These are phyloP conservation scores for Mariannaea elegans DNA, from an alignment of 2,329 filamentous ascomycete genomes.

Conservation along the genomic window DNA sequence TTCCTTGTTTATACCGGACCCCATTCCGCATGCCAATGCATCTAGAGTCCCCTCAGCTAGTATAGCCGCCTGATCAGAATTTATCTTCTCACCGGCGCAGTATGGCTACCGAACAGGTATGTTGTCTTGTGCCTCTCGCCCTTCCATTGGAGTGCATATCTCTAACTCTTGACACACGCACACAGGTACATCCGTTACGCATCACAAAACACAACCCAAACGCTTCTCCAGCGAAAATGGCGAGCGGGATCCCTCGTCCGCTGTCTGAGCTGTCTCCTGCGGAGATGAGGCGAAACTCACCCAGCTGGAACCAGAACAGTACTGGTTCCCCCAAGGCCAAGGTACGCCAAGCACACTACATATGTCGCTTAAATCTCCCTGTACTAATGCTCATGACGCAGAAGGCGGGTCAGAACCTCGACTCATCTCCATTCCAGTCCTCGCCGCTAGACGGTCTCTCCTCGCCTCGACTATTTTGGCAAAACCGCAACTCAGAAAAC, in stretches of 20 bases:
- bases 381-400: conserved; percentile 50
- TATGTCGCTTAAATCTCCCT: conserved; percentile 16
- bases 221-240: conserved; percentile 70
- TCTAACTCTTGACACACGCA: conserved; percentile 29
- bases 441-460: conserved; percentile 75
- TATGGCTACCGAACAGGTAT: conserved; percentile 53
- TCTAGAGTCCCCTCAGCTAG: conserved; percentile 41
- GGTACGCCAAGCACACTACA: conserved; percentile 40
- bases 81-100: conserved; percentile 34
- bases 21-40: conserved; percentile 45
- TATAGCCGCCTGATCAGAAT: conserved; percentile 32
- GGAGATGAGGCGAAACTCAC: conserved; percentile 89
- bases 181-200: conserved; percentile 78
- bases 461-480: conserved; percentile 92
- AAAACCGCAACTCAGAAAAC: conserved; percentile 82
- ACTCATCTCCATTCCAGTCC: conserved; percentile 86
- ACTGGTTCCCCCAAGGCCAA: conserved; percentile 50
- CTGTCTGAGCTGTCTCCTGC: conserved; percentile 90
- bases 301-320: conserved; percentile 88
- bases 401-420: conserved; percentile 75
- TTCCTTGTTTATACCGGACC: conserved; percentile 31
- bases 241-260: conserved; percentile 71
- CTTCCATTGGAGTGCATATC: conserved; percentile 30
- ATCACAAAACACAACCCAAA: conserved; percentile 75
- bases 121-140: conserved; percentile 30